Evolutionary conservation across 2,329 filamentous ascomycete genomes (phyloP), one percentile per base, ranked within the genome.

Genomic region (Aspergillus uvarum): DNA sequence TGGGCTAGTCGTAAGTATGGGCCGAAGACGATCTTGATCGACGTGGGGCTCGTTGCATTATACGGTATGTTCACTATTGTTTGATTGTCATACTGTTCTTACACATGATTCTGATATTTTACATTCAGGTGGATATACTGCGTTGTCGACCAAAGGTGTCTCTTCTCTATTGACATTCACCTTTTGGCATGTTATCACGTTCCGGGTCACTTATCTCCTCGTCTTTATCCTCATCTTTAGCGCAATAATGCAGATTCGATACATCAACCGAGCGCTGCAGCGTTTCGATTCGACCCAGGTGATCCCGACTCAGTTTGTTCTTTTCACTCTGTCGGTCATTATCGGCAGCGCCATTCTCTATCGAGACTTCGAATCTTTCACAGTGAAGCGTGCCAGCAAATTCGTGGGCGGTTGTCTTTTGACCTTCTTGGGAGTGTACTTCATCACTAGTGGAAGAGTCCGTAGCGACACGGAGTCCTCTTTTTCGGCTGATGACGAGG

Each of bases 271-370:
- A 54, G 88, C 89, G 1, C 81, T 99, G 55, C 93, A 97, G 74
- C 87, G 91, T 51, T 99, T 98, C 79, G 92, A 97, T 75, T 96
- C 95, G 6, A 99, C 95, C 0, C 92, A 97, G 74, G 95, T 99
- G 67, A 99, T 99, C 64, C 95, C 95, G 0, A 95, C 95, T 14
- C 95, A 99, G 71, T 99, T 99, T 69, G 95, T 99, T 53, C 85
- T 96, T 64, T 99, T 99, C 75, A 99, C 95, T 0, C 82, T 99
- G 7, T 96, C 91, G 5, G 95, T 98, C 63, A 98, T 99, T 67
- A 83, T 96, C 54, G 95, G 95, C 59, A 97, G 93, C 69, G 94
- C 94, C 1, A 84, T 99, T 8, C 79, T 99, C 5, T 99, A 98
- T 73, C 88, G 94, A 53, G 95, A 99, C 74, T 99, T 99, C 70